phyloP scores from a whole-genome alignment of 148 eudicot genomes.

The Camellia japonica region DNA sequence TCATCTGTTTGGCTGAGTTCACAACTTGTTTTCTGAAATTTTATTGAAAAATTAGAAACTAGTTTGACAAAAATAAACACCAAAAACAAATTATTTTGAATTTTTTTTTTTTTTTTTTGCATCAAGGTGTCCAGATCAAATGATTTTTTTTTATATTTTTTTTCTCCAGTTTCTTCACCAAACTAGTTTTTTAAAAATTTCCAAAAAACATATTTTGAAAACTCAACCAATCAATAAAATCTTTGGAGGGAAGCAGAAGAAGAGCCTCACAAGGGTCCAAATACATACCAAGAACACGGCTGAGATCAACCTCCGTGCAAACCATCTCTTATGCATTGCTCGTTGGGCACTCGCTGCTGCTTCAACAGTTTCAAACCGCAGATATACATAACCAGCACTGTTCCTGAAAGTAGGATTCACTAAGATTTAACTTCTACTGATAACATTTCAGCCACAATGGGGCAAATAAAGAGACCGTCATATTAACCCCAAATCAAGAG shows the following conservation, averaged over 20 bases:
- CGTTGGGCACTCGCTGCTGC: constrained; percentile 75
- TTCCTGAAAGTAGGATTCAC: constrained; percentile 44
- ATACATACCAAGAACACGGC: constrained; percentile 75
- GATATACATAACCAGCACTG: constrained; percentile 89
- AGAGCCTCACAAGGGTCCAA: neutral
- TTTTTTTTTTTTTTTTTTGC: too few species aligned
- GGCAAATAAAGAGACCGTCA: neutral
- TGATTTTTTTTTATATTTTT: too few species aligned
- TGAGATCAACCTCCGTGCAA: constrained; percentile 81
- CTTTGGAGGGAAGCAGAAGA: neutral
- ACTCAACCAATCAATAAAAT: neutral
- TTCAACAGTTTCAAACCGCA: constrained; percentile 73
- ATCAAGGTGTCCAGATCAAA: too few species aligned
- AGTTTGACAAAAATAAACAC: too few species aligned
- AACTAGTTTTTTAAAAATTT: too few species aligned
- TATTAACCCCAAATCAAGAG: too few species aligned
- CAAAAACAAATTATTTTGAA: too few species aligned
- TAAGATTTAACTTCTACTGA: neutral
- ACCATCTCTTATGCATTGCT: constrained; percentile 93
- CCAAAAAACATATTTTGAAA: too few species aligned
- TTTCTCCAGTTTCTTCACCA: too few species aligned
- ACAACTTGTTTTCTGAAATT: too few species aligned
- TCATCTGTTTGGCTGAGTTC: neutral
- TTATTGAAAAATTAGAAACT: too few species aligned
- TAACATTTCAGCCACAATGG: neutral